A percentile compares a stretch with the other conserved stretches of the same genome.
Conservation (phyloP, 2,329 filamentous ascomycete genomes). For the Hypoxylon sp. region DNA sequence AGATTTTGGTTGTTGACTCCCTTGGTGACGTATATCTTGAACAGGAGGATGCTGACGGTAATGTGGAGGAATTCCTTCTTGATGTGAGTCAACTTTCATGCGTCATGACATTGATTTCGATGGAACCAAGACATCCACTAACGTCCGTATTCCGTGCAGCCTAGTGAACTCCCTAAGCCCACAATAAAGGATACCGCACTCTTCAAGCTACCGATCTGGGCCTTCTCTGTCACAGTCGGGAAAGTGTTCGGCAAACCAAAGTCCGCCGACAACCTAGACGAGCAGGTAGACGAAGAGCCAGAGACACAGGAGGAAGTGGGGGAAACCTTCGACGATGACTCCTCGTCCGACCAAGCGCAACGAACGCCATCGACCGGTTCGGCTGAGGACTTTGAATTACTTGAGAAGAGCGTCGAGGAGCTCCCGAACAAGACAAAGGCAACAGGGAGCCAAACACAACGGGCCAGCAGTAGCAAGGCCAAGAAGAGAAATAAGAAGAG, state of each 20-base stretch:
- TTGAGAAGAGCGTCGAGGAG: constrained; percentile 73
- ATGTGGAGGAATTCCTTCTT: constrained; percentile 85
- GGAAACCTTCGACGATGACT: constrained; percentile 60
- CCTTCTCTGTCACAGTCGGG: constrained; percentile 72
- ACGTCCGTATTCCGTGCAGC: constrained; percentile 61
- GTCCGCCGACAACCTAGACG: constrained; percentile 50
- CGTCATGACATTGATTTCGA: neutral
- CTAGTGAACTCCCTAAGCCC: constrained; percentile 83
- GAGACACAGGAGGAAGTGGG: constrained; percentile 50
- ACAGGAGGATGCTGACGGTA: constrained; percentile 89
- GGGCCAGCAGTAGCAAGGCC: constrained; percentile 57
- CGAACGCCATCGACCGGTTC: constrained; percentile 71
- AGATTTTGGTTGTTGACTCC: constrained; percentile 92
- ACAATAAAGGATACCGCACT: constrained; percentile 87
- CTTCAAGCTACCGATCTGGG: constrained; percentile 81
- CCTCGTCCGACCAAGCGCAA: constrained; percentile 63
- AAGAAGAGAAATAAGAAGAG: constrained; percentile 72
- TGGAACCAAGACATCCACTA: constrained; percentile 41
- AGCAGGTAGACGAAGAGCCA: constrained; percentile 54
- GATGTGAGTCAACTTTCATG: constrained; percentile 75
- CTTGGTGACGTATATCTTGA: constrained; percentile 95
- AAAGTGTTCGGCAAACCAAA: constrained; percentile 61
- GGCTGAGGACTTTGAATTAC: constrained; percentile 73
- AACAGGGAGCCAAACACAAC: constrained; percentile 62
- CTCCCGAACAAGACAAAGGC: constrained; percentile 62